Percentiles rank a stretch among this genome's conserved stretches.
phyloP scores from a whole-genome alignment of 2,329 filamentous ascomycete species.

The Fusarium piperis region DNA sequence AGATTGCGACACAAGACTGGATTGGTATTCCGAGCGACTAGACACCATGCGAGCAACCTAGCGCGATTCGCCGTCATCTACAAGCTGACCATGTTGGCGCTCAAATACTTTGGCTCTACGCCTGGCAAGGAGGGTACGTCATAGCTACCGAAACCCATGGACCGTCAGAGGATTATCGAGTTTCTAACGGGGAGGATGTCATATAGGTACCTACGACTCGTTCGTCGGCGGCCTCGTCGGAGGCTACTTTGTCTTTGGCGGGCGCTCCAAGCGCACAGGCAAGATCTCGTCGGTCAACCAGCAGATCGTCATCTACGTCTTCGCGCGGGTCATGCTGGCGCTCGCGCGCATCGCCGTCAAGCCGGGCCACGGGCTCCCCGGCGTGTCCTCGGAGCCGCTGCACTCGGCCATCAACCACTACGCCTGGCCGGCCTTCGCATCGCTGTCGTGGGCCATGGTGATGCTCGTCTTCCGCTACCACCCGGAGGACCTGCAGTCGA shows the following conservation, averaged over 20 bases:
- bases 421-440: slow-evolving; percentile 93
- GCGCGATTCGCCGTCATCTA: slow-evolving; percentile 92
- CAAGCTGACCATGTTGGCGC: slow-evolving; percentile 80
- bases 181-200: neutral
- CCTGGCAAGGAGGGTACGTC: slow-evolving; percentile 66
- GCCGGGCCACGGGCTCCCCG: slow-evolving; percentile 61
- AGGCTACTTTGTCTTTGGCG: slow-evolving; percentile 92
- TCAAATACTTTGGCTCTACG: slow-evolving; percentile 70
- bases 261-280: slow-evolving; percentile 68
- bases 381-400: slow-evolving; percentile 59
- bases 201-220: slow-evolving; percentile 75
- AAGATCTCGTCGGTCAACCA: slow-evolving; percentile 85
- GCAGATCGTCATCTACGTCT: slow-evolving; percentile 98
- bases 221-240: slow-evolving; percentile 89
- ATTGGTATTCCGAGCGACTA: slow-evolving; percentile 86
- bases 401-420: slow-evolving; percentile 68
- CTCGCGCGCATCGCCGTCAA: slow-evolving; percentile 85
- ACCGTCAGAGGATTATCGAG: neutral
- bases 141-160: slow-evolving; percentile 35
- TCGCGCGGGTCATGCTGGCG: slow-evolving; percentile 87
- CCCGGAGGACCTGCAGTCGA: slow-evolving; percentile 89
- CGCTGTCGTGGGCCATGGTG: slow-evolving; percentile 88
- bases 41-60: slow-evolving; percentile 90
- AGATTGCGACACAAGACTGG: slow-evolving; percentile 78
- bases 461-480: slow-evolving; percentile 97